Base-by-base conservation (phyloP, 2,329 filamentous ascomycete genomes). In the Hypoxylon sp. region DNA sequence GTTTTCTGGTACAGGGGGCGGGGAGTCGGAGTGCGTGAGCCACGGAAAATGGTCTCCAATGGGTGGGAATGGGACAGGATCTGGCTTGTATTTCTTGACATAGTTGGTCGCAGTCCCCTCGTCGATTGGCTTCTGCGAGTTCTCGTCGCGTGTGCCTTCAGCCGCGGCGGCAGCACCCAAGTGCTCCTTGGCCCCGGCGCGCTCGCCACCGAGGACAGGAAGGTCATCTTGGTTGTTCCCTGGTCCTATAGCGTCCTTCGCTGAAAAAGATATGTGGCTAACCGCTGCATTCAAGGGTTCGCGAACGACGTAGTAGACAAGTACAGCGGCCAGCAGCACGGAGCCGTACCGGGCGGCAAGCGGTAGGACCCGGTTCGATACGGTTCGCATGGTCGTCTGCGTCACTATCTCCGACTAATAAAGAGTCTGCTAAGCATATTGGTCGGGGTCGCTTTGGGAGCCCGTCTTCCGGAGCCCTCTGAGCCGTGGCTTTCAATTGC, bases 11-110 rank as follows among this genome's bases (percentile, higher is more conserved):
- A 74, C 68, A 1, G 76, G 74, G 16, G 75, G 73, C 30, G 71
- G 65, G 40, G 71, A 66, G 20, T 67, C 61, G 14, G 75, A 75
- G 20, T 70, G 55, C 4, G 73, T 76, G 57, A 81, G 70, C 61
- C 77, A 74, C 0, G 78, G 78, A 68, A 80, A 81, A 7, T 79
- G 78, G 68, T 81, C 79, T 8, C 73, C 69, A 24, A 80, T 73
- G 1, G 78, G 74, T 12, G 70, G 57, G 9, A 66, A 71, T 9
- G 66, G 67, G 12, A 71, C 53, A 11, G 72, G 65, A 2, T 71
- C 65, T 2, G 77, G 76, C 61, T 80, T 80, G 62, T 75, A 77
- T 16, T 73, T 72, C 32, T 77, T 78, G 1, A 68, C 57, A 20
- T 73, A 70, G 42, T 44, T 46, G 22, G 42, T 12, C 12, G 20